Percentiles rank a stretch among this genome's conserved stretches.
phyloP scores from a whole-genome alignment of 2,329 filamentous ascomycete species.

The Fusarium camptoceras region DNA sequence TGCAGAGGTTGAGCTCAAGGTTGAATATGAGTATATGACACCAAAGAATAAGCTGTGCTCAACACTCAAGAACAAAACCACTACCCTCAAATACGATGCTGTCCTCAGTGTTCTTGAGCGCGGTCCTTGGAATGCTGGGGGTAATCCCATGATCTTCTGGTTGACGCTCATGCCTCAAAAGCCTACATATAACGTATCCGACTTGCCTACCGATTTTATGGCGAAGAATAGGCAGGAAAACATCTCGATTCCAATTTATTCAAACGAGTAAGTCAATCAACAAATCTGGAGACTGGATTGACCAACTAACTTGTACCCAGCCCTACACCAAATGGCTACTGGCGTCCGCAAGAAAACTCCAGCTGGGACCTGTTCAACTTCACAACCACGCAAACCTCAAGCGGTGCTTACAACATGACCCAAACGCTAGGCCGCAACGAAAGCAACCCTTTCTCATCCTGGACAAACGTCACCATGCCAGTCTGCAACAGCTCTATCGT shows the following conservation, averaged over 20 bases:
- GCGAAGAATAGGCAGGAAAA: rapidly evolving
- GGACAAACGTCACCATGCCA: slow-evolving; percentile 6
- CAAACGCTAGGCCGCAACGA: not conserved
- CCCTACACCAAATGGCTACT: slow-evolving; percentile 1
- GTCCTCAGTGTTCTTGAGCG: slow-evolving; percentile 2
- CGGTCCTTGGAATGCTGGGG: slow-evolving; percentile 5
- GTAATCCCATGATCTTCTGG: slow-evolving; percentile 9
- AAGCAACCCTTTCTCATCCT: not conserved
- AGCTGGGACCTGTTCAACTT: slow-evolving; percentile 1
- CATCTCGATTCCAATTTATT: not conserved
- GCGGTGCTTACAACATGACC: not conserved
- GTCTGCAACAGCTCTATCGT: not conserved
- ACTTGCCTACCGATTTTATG: not conserved
- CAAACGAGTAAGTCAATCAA: not conserved
- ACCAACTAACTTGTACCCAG: not conserved
- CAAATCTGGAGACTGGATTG: not conserved
- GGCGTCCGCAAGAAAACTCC: rapidly evolving
- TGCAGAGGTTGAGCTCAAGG: not conserved
- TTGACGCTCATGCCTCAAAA: not conserved
- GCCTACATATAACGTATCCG: not conserved
- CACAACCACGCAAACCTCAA: not conserved
- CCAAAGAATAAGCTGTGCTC: not conserved
- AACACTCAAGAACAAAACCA: not conserved
- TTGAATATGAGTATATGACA: not conserved
- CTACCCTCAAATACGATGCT: not conserved